Evolutionary conservation across 306 rosid species (phyloP), one percentile per base, ranked within the genome.

Genomic region (Pterocarpus santalinus): DNA sequence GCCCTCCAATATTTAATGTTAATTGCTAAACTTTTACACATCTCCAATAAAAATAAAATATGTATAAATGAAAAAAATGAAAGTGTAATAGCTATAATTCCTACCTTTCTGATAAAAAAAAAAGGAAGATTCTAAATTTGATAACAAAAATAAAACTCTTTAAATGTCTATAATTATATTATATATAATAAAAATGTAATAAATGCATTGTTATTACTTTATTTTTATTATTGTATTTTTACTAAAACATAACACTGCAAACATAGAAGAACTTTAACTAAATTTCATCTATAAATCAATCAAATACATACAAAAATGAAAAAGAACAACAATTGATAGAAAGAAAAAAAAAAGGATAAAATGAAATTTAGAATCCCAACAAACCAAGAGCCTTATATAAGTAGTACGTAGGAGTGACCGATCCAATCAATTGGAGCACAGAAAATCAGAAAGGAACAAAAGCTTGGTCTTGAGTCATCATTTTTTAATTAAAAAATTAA

Each of bases 361-460:
- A 75, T 47, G 22, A 46, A 69, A 44, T 60, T 77, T 78, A 62
- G 79, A 76, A 77, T 83, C 46, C 41, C 56, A 71, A 79, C 52
- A 58, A 69, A 6, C 57, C 2, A 7, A 15, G 13, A 35, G 13
- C 2, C 4, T 22, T 58, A 2, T 17, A 64, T 34, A 38, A 47
- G 47, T 6, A 16, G 65, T 1, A 5, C 39, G 12, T 51, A 49
- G 5, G 73, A 56, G 33, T 34, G 77, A 49, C 35, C 30, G 14
- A 17, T 34, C 32, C 55, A 22, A 70, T 58, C 17, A 69, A 47
- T 34, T 64, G 51, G 12, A 51, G 51, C 60, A 51, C 56, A 35
- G 33, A 57, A 52, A 69, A 63, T 12, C 62, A 53, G 49, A 62
- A 34, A 63, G 30, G 8, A 78, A 36, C 71, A 58, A 56, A 43